These are phyloP conservation scores for Phaeophleospora eucalypticola DNA, from an alignment of 2,329 filamentous ascomycete species.

Conservation along the genomic window DNA sequence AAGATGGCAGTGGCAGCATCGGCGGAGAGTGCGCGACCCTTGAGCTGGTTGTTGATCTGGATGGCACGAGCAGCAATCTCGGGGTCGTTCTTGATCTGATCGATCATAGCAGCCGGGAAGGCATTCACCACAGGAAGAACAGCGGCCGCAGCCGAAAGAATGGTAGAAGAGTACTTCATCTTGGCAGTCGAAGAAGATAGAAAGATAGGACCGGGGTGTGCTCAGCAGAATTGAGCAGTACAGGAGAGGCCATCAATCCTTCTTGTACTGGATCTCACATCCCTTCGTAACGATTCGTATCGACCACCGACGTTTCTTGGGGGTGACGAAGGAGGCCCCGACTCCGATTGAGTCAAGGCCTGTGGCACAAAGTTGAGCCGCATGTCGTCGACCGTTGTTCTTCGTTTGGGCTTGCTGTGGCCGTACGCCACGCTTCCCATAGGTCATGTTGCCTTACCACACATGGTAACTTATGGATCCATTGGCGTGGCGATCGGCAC, in stretches of 20 bases:
- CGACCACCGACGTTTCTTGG: too few relatives aligned
- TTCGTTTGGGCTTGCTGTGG: background rate
- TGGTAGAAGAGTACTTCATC: background rate
- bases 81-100: conserved; percentile 1
- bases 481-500: background rate
- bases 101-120: conserved; percentile 4
- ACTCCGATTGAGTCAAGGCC: too few relatives aligned
- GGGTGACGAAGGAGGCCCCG: too few relatives aligned
- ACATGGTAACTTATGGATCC: background rate
- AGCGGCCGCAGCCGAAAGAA: conserved; percentile 4
- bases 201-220: background rate
- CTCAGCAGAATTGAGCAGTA: background rate
- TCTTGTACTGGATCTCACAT: background rate
- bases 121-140: conserved; percentile 3
- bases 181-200: background rate
- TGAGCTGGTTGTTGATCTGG: conserved; percentile 14
- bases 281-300: background rate
- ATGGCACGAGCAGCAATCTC: conserved; percentile 1
- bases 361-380: background rate
- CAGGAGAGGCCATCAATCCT: too few relatives aligned
- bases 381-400: background rate
- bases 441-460: background rate
- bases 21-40: conserved; percentile 18
- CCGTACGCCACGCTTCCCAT: background rate
- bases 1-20: conserved; percentile 20